Evolutionary conservation across 306 rosid genomes (phyloP), one percentile per base, ranked within the genome.

Genomic region (Acmispon strigosus): DNA sequence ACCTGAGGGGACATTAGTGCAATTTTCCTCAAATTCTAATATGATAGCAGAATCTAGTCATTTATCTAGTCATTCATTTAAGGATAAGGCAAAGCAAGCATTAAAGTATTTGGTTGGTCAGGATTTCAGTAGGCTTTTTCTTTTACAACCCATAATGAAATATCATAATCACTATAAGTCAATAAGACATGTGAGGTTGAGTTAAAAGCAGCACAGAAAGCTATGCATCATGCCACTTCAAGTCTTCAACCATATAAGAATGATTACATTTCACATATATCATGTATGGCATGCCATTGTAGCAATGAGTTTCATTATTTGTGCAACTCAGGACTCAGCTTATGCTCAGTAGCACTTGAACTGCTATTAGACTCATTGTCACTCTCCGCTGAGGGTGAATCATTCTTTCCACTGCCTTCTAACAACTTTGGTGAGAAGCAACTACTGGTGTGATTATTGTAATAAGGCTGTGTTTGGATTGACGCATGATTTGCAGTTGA

Each of bases 391-490:
- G 77, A 72, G 58, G 62, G 62, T 17, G 19, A n/a, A 11, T 59
- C 86, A 80, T 70, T 81, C 72, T 80, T 80, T 47, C 45, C 78
- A 65, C 62, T 75, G 3, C 79, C 76, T 79, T 70, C 91, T 70
- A 56, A 61, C 17, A 57, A 42, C 76, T 84, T 82, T 10, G 76
- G 73, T 34, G 66, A 57, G 54, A 77, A 55, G 13, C 83, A 76
- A 72, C 62, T 59, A 51, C 57, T 45, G 0, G 80, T 43, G 13
- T 81, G 84, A 42, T 62, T 76, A 69, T 52, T 70, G 78, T 73
- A 82, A 66, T 83, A 70, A 68, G 88, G 89, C 39, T 74, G 87
- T 49, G 92, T 78, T 45, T 80, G 90, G 70, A 87, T 43, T 45
- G 90, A 74, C 37, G 78, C 29, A 72, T 74, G 80, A 53, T 66